Evolutionary conservation across 2,329 filamentous ascomycete species (phyloP).

Genomic region (Trichoderma citrinoviride): DNA sequence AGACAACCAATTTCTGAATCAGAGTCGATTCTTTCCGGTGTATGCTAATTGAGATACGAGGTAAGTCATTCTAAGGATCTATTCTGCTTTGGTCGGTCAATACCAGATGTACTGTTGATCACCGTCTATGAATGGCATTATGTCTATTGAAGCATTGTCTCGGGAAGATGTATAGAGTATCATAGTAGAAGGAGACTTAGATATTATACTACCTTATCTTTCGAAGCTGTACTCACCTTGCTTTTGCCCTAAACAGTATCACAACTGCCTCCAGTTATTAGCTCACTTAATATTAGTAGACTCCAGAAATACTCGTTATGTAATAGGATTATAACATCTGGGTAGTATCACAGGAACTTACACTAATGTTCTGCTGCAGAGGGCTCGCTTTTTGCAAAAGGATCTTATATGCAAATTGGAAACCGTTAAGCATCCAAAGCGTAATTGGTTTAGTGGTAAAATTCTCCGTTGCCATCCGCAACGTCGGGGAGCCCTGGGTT

Average conservation of each 20-base stretch:
- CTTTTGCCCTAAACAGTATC: not conserved
- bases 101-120: not conserved
- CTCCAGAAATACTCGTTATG: too few species aligned
- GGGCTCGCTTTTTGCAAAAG: too few species aligned
- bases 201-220: not conserved
- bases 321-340: too few species aligned
- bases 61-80: not conserved
- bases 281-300: too few species aligned
- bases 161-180: not conserved
- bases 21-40: conserved; percentile 33
- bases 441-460: conserved; percentile 30
- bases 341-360: too few species aligned
- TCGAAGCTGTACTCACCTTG: too few species aligned
- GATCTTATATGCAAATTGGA: too few species aligned
- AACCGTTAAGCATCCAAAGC: not conserved
- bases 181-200: not conserved
- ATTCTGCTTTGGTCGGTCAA: not conserved
- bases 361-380: too few species aligned
- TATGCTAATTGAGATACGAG: conserved; percentile 25
- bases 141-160: not conserved
- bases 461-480: conserved; percentile 28
- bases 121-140: not conserved
- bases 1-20: conserved; percentile 38
- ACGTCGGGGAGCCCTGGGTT: conserved; percentile 26
- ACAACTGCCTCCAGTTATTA: too few species aligned